phyloP scores from a whole-genome alignment of 257 asterid species.

The Nicotiana otophora region DNA sequence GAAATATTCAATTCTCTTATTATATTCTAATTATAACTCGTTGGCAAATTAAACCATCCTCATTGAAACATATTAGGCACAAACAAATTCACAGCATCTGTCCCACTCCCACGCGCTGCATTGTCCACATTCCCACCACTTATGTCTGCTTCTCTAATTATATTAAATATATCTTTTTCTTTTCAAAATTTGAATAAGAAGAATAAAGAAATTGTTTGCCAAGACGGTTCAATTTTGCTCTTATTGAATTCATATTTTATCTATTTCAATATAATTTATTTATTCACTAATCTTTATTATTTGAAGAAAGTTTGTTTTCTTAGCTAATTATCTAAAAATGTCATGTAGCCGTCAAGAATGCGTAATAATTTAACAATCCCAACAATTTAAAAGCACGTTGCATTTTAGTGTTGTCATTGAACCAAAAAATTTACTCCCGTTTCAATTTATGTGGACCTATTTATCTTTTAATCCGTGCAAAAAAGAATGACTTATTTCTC shows the following conservation, averaged over 20 bases:
- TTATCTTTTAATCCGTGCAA: too few species aligned
- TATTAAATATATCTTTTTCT: background rate
- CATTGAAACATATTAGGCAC: too few species aligned
- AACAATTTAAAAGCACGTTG: background rate
- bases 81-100: too few species aligned
- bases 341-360: background rate
- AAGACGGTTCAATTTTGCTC: background rate
- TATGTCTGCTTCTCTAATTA: too few species aligned
- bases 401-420: background rate
- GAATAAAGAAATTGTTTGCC: background rate
- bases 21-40: too few species aligned
- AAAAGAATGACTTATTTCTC: too few species aligned
- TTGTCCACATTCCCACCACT: too few species aligned
- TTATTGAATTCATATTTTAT: background rate
- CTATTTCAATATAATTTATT: background rate
- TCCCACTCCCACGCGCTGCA: too few species aligned
- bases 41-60: too few species aligned
- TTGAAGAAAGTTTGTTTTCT: background rate
- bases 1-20: too few species aligned
- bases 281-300: background rate
- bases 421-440: background rate
- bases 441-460: too few species aligned
- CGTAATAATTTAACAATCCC: background rate
- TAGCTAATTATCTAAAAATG: background rate
- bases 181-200: background rate